Conservation (phyloP, 2,329 filamentous ascomycete species). For the Colletotrichum endophyticum region DNA sequence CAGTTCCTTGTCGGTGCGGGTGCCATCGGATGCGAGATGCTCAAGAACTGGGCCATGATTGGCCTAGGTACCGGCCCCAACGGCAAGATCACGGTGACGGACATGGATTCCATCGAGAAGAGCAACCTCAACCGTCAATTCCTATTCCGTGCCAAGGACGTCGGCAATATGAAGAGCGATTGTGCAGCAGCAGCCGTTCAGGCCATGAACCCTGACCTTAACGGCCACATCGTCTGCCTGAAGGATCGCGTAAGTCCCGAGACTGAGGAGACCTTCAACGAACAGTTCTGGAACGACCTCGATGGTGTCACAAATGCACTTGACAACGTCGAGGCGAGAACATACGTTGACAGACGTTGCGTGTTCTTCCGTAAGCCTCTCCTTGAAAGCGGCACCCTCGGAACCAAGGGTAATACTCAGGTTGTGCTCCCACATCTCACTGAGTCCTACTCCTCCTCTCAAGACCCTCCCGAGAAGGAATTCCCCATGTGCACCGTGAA, state of each 20-base stretch:
- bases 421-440: constrained; percentile 90
- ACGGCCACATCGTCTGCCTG: constrained; percentile 82
- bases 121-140: constrained; percentile 99
- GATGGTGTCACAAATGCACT: constrained; percentile 96
- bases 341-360: constrained; percentile 94
- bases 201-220: constrained; percentile 92
- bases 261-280: constrained; percentile 93
- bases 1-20: constrained; percentile 96
- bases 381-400: constrained; percentile 95
- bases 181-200: constrained; percentile 89
- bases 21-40: constrained; percentile 97
- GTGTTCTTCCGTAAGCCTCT: constrained; percentile 98
- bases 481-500: constrained; percentile 98
- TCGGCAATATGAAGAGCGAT: constrained; percentile 96
- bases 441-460: constrained; percentile 93
- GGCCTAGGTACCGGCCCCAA: constrained; percentile 87
- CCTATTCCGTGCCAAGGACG: constrained; percentile 90
- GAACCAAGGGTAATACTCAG: constrained; percentile 98
- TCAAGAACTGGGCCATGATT: constrained; percentile 99
- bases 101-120: constrained; percentile 99
- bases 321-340: constrained; percentile 96
- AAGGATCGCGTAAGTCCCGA: constrained; percentile 91
- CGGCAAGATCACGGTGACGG: constrained; percentile 90
- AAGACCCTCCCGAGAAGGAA: constrained; percentile 96
- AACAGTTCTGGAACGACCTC: constrained; percentile 85